Evolutionary conservation across 1,284 basidiomycete genomes (phyloP), one percentile per base, ranked within the genome.

Genomic region (Fomitopsis pinicola): DNA sequence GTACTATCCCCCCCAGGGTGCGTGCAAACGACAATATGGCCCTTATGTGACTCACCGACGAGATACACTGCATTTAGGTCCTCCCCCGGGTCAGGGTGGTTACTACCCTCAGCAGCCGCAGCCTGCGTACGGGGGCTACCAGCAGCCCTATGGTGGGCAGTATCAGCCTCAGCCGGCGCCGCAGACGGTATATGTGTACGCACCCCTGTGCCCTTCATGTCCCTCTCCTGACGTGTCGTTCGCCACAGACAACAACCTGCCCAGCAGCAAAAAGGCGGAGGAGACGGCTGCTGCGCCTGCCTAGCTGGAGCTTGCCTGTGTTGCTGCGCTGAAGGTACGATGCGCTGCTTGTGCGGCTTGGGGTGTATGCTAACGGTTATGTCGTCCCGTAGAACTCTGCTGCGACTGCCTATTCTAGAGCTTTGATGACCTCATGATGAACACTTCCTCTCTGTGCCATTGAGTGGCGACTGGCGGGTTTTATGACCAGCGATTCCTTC

Each of bases 31-130:
- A 35, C 17, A 19, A 54, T 55, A 15, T 6, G 19, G 35, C 59
- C 17, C 7, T 3, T 15, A 10, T 26, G 53, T 19, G 30, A 44
- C 8, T 33, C 55, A 30, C 5, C 57, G 30, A 44, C 52, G 3
- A n/a, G 33, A 35, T 12, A 15, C 8, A 33, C 19, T 42, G 53
- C 45, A 42, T 61, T 19, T 70, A 86, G 86, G 85, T 40, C 80
- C 83, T 45, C 83, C 83, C 33, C 83, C 77, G 36, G 79, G 78
- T n/a, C 84, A 86, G 66, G 87, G 86, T 55, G 87, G 86, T 44
- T 91, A 91, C 72, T 91, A 91, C 69, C 90, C 90, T 59, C 88
- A 90, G 72, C 84, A 86, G 73, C 90, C 90, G 15, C 85, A 83
- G 63, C 86, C 88, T 68, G 78, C 87, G 0, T 91, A 92, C 71